Evolutionary conservation across 2,329 filamentous ascomycete genomes (phyloP), one percentile per base, ranked within the genome.

Genomic region (Harringtonia lauricola): DNA sequence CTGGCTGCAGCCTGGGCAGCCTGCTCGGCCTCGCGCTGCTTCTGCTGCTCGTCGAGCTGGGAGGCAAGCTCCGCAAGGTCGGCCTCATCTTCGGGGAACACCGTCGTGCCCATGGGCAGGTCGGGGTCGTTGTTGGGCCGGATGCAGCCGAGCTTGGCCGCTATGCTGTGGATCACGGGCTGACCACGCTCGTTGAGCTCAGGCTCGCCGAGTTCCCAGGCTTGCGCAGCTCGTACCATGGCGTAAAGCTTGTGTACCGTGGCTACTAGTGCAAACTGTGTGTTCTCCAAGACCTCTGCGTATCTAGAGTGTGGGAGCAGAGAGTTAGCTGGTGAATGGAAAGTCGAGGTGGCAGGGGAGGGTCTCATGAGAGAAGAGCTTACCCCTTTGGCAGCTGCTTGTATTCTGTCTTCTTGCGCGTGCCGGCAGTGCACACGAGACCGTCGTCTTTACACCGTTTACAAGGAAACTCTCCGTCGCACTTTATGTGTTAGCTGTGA

Each of bases 371-470:
- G n/a, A n/a, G n/a, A n/a, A n/a, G n/a, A 15, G 57, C 70, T 46
- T 67, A 79, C 69, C 76, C 76, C 64, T 72, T 63, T 12, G 77
- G 76, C 38, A 81, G 58, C 59, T 81, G 76, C 64, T 81, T 81
- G 58, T 77, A 81, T 54, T 81, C 76, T n/a, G 75, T 76, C 72
- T 81, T 81, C 56, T 80, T 81, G 49, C 77, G 65, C 14, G 74
- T 71, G 8, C 76, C 76, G 15, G 76, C 75, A 8, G 74, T 79
- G 60, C 77, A 81, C 18, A 81, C 73, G 8, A 79, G 64, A 15
- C 75, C 75, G 48, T 81, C 77, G 51, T 81, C 76, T 59, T 78
- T 80, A 58, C 77, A 81, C 53, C 77, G 65, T 61, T 81, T 80
- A 59, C 77, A 81, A 10, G 76, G 76, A 45, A 79, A 79, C 54